These are phyloP conservation scores for Candida koratica DNA, from an alignment of 805 yeast species.

Conservation along the genomic window DNA sequence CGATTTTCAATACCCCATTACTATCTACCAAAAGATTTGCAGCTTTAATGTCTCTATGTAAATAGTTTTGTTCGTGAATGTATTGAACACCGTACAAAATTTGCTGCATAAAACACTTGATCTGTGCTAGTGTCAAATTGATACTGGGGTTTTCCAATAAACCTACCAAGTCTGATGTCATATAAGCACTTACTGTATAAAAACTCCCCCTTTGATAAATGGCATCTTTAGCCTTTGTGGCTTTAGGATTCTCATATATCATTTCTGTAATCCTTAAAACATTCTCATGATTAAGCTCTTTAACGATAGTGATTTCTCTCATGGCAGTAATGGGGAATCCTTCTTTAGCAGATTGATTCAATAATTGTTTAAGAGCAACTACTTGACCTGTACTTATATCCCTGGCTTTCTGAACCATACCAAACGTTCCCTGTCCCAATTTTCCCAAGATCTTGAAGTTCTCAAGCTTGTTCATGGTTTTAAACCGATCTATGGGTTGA, in stretches of 20 bases:
- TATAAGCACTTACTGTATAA: slow-evolving; percentile 88
- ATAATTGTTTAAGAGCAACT: slow-evolving; percentile 85
- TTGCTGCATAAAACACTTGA: slow-evolving; percentile 80
- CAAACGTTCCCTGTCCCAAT: slow-evolving; percentile 47
- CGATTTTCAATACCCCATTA: slow-evolving; percentile 77
- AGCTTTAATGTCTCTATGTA: slow-evolving; percentile 92
- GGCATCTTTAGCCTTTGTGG: slow-evolving; percentile 29
- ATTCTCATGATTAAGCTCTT: slow-evolving; percentile 63
- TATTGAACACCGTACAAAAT: slow-evolving; percentile 75
- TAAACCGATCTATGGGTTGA: slow-evolving; percentile 18
- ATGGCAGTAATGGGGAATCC: slow-evolving; percentile 93
- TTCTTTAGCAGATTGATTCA: slow-evolving; percentile 73
- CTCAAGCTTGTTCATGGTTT: slow-evolving; percentile 29
- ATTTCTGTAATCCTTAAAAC: slow-evolving; percentile 76
- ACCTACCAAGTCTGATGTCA: slow-evolving; percentile 90
- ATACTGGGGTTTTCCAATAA: slow-evolving; percentile 76
- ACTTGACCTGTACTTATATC: slow-evolving; percentile 48
- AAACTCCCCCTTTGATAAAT: slow-evolving; percentile 46
- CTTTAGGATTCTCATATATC: slow-evolving; percentile 45
- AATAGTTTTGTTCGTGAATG: slow-evolving; percentile 57
- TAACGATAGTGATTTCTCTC: slow-evolving; percentile 83
- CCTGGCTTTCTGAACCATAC: slow-evolving; percentile 78
- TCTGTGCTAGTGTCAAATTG: slow-evolving; percentile 56
- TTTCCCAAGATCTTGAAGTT: slow-evolving; percentile 34
- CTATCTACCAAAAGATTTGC: slow-evolving; percentile 86